Conservation (phyloP, 2,329 filamentous ascomycete genomes). For the Epichloe bromicola region DNA sequence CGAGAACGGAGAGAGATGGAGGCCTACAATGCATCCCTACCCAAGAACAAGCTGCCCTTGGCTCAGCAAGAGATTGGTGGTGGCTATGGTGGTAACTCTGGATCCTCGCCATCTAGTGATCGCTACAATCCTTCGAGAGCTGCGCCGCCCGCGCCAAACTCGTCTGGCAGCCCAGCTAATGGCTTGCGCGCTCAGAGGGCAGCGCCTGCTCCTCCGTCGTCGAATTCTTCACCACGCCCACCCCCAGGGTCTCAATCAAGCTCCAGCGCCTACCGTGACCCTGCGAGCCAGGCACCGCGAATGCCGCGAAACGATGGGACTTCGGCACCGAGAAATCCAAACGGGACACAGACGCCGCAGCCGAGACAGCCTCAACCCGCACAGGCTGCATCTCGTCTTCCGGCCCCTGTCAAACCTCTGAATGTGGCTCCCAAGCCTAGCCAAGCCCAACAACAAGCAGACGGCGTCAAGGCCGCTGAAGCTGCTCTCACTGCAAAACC, state of each 20-base stretch:
- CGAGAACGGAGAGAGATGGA: conserved; percentile 64
- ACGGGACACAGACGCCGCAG: conserved; percentile 39
- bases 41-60: conserved; percentile 64
- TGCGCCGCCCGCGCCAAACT: conserved; percentile 66
- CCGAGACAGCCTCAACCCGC: conserved; percentile 33
- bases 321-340: conserved; percentile 42
- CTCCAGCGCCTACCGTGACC: conserved; percentile 31
- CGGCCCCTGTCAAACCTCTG: conserved; percentile 61
- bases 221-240: conserved; percentile 29
- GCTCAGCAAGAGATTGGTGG: conserved; percentile 87
- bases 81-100: conserved; percentile 41
- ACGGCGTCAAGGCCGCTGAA: conserved; percentile 80
- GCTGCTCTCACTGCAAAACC: conserved; percentile 79
- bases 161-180: conserved; percentile 39
- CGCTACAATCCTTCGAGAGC: conserved; percentile 79
- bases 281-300: conserved; percentile 28
- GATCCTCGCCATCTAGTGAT: conserved; percentile 32
- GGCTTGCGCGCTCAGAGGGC: conserved; percentile 61
- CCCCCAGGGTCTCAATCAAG: conserved; percentile 36
- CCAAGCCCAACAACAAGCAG: conserved; percentile 32
- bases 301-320: conserved; percentile 34
- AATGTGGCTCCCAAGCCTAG: conserved; percentile 60
- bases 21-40: conserved; percentile 80
- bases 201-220: conserved; percentile 56
- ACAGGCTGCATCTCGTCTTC: conserved; percentile 34